Evolutionary conservation across 2,329 filamentous ascomycete genomes (phyloP).

Genomic region (Eutypella sp.): DNA sequence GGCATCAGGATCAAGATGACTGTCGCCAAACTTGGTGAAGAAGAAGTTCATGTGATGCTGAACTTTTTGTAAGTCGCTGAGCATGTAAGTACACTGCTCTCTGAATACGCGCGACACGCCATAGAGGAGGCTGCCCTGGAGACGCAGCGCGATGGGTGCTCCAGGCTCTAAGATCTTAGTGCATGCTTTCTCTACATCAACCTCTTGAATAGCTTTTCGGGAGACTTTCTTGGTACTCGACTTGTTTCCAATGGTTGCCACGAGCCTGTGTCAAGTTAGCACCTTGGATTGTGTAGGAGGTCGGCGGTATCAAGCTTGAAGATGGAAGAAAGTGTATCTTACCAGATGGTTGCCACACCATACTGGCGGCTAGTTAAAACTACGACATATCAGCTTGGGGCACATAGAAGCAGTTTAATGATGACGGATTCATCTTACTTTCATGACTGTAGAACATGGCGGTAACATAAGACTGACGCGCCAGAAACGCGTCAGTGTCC

Average conservation of each 20-base stretch:
- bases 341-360: conserved; percentile 95
- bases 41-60: conserved; percentile 69
- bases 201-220: conserved; percentile 80
- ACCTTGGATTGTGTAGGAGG: not conserved
- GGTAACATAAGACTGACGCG: conserved; percentile 1
- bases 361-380: conserved; percentile 82
- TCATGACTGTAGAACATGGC: conserved; percentile 95
- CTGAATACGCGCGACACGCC: conserved; percentile 80
- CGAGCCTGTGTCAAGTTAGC: conserved; percentile 57
- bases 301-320: not conserved
- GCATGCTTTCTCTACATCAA: conserved; percentile 83
- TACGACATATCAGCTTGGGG: conserved; percentile 28
- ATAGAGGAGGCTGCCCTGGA: conserved; percentile 85
- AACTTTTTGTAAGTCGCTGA: conserved; percentile 72
- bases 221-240: conserved; percentile 69
- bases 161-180: conserved; percentile 77
- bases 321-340: conserved; percentile 24
- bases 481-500: not conserved
- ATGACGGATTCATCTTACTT: conserved; percentile 51
- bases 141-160: conserved; percentile 80
- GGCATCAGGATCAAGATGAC: conserved; percentile 63
- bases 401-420: not conserved
- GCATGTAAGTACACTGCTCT: conserved; percentile 82
- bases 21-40: conserved; percentile 51
- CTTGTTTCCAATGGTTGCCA: conserved; percentile 78